Evolutionary conservation across 495 filamentous ascomycete species (phyloP), one percentile per base, ranked within the genome.

Genomic region (Hypoxylon lienhwacheense): DNA sequence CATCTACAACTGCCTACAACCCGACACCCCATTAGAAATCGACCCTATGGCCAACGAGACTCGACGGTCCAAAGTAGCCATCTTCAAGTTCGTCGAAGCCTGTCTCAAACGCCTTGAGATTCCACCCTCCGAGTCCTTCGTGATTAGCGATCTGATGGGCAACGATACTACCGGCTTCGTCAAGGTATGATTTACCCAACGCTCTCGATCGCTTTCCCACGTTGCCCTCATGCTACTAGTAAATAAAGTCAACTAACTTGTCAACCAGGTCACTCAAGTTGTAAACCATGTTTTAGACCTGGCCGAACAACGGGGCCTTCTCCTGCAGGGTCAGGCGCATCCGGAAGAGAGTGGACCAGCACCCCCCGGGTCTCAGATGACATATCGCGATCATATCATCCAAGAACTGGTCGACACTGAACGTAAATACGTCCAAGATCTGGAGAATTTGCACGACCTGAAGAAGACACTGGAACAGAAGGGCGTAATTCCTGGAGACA

Each of bases 161-260:
- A 86, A 91, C 49, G 92, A 96, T 72, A 98, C 93, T 0, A 96
- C 91, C 20, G 93, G 93, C 1, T 97, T 98, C 67, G 92, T 96
- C 45, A 98, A 97, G 81, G 87, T 89, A 64, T 66, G 77, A 48
- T 43, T 15, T 12, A 35, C 35, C 28, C 35, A 15, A 26, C 11
- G 11, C 12, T 11, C 12, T 37, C 14, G 19, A 37, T 28, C 14
- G 7, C 29, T 15, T 17, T 53, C 12, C 11, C 1, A 7, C 32
- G 40, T 19, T 2, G 20, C 12, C 7, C 29, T 35, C 33, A n/a
- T 29, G n/a, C 19, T 25, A 21, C 29, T 21, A 31, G 10, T 16
- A 14, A 7, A 12, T 19, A 22, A 51, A 35, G 63, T 72, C 17
- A 66, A 64, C n/a, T 40, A 6, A 3, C 17, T 19, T 8, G 17